phyloP scores from a whole-genome alignment of 352 stramenopile genomes.

The Pythium myriotylum region DNA sequence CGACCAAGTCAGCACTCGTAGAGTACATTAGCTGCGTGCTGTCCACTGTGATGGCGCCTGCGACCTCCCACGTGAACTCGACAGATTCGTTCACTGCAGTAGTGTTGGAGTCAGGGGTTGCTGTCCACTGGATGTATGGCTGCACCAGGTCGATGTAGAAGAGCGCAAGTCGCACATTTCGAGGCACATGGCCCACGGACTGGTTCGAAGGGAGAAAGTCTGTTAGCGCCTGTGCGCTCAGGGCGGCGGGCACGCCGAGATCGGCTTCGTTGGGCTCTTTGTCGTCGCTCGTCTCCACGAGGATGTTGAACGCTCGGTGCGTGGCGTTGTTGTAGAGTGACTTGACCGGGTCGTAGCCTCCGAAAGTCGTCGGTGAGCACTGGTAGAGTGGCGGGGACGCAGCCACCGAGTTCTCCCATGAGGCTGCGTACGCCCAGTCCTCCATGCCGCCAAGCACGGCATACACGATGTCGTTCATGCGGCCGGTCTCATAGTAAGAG shows the following conservation, averaged over 20 bases:
- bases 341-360: slow-evolving; percentile 83
- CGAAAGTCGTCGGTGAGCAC: slow-evolving; percentile 85
- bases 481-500: slow-evolving; percentile 59
- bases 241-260: slow-evolving; percentile 61
- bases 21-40: slow-evolving; percentile 55
- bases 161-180: slow-evolving; percentile 92
- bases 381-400: slow-evolving; percentile 45
- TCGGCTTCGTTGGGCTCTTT: slow-evolving; percentile 74
- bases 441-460: slow-evolving; percentile 95
- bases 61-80: slow-evolving; percentile 58
- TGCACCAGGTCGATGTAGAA: slow-evolving; percentile 92
- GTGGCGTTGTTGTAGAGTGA: slow-evolving; percentile 91
- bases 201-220: slow-evolving; percentile 38
- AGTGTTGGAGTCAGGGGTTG: slow-evolving; percentile 22
- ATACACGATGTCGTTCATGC: slow-evolving; percentile 96
- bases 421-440: slow-evolving; percentile 93
- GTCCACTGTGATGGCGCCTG: slow-evolving; percentile 61
- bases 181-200: slow-evolving; percentile 89
- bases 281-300: slow-evolving; percentile 92
- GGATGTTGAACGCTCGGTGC: slow-evolving; percentile 92
- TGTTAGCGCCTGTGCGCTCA: slow-evolving; percentile 48
- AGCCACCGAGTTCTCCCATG: slow-evolving; percentile 69
- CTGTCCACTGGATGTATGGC: slow-evolving; percentile 87
- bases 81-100: slow-evolving; percentile 11
- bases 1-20: slow-evolving; percentile 33